Evolutionary conservation across 2,329 filamentous ascomycete species (phyloP).

Genomic region (Fusarium decemcellulare): DNA sequence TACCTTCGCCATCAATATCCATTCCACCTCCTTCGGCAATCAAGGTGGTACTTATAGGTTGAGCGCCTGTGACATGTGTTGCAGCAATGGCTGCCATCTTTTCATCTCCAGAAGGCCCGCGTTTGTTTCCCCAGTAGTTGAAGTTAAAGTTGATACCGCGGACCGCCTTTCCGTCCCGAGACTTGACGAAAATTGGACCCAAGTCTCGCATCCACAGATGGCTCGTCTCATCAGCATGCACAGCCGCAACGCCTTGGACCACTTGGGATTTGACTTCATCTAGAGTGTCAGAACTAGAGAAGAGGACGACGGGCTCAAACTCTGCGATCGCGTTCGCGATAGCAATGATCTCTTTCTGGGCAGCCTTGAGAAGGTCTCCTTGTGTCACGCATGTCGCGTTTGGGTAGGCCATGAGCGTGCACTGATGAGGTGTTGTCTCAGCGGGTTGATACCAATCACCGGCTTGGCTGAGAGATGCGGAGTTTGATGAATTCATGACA

Average conservation of each 20-base stretch:
- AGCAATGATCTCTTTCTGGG: background rate
- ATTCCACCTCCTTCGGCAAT: constrained; percentile 2
- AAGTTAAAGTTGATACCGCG: constrained; percentile 4
- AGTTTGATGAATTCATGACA: background rate
- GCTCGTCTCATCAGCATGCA: background rate
- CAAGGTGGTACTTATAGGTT: background rate
- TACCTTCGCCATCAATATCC: constrained; percentile 2
- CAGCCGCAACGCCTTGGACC: background rate
- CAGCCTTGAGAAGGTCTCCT: background rate
- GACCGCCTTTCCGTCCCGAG: background rate
- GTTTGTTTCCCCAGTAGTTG: constrained; percentile 4
- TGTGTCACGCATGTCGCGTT: background rate
- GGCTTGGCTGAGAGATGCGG: background rate
- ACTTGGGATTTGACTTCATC: background rate
- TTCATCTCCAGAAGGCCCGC: constrained; percentile 2
- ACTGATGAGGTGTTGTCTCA: constrained; percentile 4
- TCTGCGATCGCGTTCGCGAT: constrained; percentile 2
- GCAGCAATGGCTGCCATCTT: background rate
- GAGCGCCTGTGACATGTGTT: background rate
- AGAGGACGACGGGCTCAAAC: background rate
- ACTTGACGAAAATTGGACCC: constrained; percentile 6
- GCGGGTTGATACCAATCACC: constrained; percentile 1
- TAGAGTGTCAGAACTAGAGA: background rate
- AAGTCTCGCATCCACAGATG: constrained; percentile 1
- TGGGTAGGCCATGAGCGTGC: constrained; percentile 6